Percentiles rank a stretch among this genome's conserved stretches.
Conservation (phyloP, 2,329 filamentous ascomycete genomes). For the Grosmannia serpens region DNA sequence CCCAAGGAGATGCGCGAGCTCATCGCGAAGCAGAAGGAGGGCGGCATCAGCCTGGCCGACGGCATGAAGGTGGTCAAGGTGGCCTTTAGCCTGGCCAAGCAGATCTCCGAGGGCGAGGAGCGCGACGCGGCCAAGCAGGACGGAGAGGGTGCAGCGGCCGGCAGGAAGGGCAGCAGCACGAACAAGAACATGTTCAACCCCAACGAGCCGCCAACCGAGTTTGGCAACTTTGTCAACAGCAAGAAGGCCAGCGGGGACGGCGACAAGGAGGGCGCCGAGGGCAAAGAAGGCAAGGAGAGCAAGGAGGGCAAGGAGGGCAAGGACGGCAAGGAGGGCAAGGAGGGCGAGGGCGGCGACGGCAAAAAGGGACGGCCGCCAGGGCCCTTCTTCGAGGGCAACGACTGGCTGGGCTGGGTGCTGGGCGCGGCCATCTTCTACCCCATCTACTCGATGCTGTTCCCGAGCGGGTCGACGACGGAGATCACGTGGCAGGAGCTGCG, state of each 20-base stretch:
- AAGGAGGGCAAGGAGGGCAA: conserved; percentile 13
- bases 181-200: conserved; percentile 14
- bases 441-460: conserved; percentile 29
- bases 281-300: conserved; percentile 5
- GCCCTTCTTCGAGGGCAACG: conserved; percentile 24
- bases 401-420: conserved; percentile 38
- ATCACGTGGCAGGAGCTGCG: conserved; percentile 98
- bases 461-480: conserved; percentile 44
- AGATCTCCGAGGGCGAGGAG: conserved; percentile 15
- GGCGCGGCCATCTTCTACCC: conserved; percentile 34
- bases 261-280: not conserved
- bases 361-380: conserved; percentile 19
- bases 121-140: conserved; percentile 5
- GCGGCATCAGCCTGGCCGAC: conserved; percentile 28
- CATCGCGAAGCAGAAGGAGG: conserved; percentile 44
- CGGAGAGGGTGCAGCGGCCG: conserved; percentile 1
- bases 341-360: conserved; percentile 16
- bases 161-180: conserved; percentile 3
- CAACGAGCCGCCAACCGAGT: conserved; percentile 10
- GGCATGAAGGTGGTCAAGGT: conserved; percentile 50
- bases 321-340: conserved; percentile 15
- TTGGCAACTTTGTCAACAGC: conserved; percentile 11
- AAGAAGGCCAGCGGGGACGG: conserved; percentile 1
- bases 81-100: conserved; percentile 42
- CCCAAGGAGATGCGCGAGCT: conserved; percentile 54